Evolutionary conservation across 441 rosid species (phyloP), one percentile per base, ranked within the genome.

Genomic region (Sinapis alba): DNA sequence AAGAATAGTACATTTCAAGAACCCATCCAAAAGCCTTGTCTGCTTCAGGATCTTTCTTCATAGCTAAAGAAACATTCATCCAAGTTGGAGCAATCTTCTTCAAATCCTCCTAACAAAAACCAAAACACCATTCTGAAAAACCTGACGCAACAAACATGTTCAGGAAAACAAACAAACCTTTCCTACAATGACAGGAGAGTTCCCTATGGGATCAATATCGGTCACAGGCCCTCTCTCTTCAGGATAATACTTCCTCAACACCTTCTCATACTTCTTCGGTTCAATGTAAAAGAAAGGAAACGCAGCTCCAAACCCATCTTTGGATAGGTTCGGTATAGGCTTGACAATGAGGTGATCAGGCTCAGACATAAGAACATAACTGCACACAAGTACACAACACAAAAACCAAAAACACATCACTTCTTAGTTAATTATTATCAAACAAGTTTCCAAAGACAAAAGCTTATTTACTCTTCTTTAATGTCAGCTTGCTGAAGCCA

Each of bases 1-100:
- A 47, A 47, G 10, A 7, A 16, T 19, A 79, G 82, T 82, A 95
- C 99, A 96, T 93, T 85, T 95, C 97, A 82, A 95, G 98, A 75
- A 95, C 99, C 98, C 99, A 95, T 66, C 99, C 99, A 66, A 95
- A 95, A 79, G 97, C 91, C 80, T 90, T 95, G 79, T 95, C 98
- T 38, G 97, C 78, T 78, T 90, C 92, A 72, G 97, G 95, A 84
- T 91, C 99, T 74, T 96, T 91, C 82, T 96, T 96, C 99, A 96
- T 96, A 73, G 97, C 97, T 86, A 96, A 78, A 20, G 99, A 96
- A 68, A 96, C 80, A 86, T 93, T 93, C 99, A 91, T 96, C 99
- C 98, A 96, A 68, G 97, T 86, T 12, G 98, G 97, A 76, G 98
- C 98, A 81, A 95, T 93, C 83, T 88, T 93, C 86, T 85, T 73